Evolutionary conservation across 176 grass and related monocot genomes (phyloP), one percentile per base, ranked within the genome.

Genomic region (Lolium multiflorum): DNA sequence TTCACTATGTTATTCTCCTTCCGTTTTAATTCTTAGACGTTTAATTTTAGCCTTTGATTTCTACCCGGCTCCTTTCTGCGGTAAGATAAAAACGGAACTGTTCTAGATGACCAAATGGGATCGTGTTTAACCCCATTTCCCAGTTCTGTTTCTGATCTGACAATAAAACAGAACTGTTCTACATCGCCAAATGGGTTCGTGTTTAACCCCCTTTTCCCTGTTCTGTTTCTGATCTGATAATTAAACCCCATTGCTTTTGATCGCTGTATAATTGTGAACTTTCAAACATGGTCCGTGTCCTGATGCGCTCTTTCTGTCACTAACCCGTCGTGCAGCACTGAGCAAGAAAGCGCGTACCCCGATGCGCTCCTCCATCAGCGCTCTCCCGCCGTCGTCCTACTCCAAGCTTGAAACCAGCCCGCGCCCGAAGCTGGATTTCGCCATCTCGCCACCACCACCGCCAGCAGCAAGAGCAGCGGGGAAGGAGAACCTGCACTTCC

Each of bases 281-380:
- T 16, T 13, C 10, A 5, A 74, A 84, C 4, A 49, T 22, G 21
- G 4, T 12, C n/a, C n/a, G 15, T 82, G 64, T 8, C 2, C 4
- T 39, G n/a, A n/a, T n/a, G n/a, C n/a, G n/a, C n/a, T n/a, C n/a
- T n/a, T n/a, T n/a, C n/a, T n/a, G n/a, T n/a, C n/a, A n/a, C n/a
- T n/a, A n/a, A n/a, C n/a, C n/a, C 7, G 6, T 56, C 49, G 31
- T 71, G 55, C 86, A 96, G 97, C 21, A 24, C 88, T 72, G 61
- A 73, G 71, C 20, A 89, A 80, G 82, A 99, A 94, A 69, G 71
- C 82, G 10, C 71, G 38, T n/a, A 56, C 63, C 3, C 70, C 76
- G 77, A 82, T 82, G 62, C 92, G 90, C 28, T 74, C 83, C 4
- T 94, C 96, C 74, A 38, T 88, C 24, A 90, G 84, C 64, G 77